A percentile compares a stretch with the other conserved stretches of the same genome.
Conservation (phyloP, 495 filamentous ascomycete genomes). For the Penicillium lagena region DNA sequence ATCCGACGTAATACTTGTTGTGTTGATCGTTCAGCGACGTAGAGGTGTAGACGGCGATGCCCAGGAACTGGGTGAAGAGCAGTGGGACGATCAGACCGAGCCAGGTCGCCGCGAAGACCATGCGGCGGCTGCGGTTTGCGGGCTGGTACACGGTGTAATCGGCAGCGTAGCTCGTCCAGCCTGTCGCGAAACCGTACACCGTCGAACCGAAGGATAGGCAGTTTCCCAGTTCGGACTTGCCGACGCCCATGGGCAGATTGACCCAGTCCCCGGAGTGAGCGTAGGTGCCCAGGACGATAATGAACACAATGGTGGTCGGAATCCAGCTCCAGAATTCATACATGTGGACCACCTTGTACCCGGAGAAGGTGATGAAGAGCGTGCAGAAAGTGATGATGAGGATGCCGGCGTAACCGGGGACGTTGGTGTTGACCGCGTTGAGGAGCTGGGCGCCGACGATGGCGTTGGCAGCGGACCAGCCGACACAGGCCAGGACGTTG, state of each 20-base stretch:
- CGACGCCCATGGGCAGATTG: constrained; percentile 58
- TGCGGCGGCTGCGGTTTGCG: constrained; percentile 44
- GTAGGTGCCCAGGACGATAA: constrained; percentile 68
- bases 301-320: constrained; percentile 69
- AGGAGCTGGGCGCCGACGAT: constrained; percentile 82
- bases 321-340: constrained; percentile 81
- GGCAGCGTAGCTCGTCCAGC: constrained; percentile 74
- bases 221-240: constrained; percentile 54
- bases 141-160: constrained; percentile 87
- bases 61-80: constrained; percentile 73
- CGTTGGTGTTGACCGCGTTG: constrained; percentile 62
- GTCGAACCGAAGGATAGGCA: constrained; percentile 69
- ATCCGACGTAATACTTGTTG: constrained; percentile 56
- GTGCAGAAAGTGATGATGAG: constrained; percentile 69
- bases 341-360: constrained; percentile 73
- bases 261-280: constrained; percentile 69
- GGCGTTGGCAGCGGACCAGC: constrained; percentile 69
- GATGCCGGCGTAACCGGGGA: constrained; percentile 72
- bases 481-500: constrained; percentile 71
- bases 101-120: constrained; percentile 66
- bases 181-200: constrained; percentile 72
- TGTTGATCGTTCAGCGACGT: constrained; percentile 40
- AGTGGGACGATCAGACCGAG: constrained; percentile 65
- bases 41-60: constrained; percentile 65
- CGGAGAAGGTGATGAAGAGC: constrained; percentile 64